phyloP scores from a whole-genome alignment of 257 asterid species.

The Solanum lycopersicoides region DNA sequence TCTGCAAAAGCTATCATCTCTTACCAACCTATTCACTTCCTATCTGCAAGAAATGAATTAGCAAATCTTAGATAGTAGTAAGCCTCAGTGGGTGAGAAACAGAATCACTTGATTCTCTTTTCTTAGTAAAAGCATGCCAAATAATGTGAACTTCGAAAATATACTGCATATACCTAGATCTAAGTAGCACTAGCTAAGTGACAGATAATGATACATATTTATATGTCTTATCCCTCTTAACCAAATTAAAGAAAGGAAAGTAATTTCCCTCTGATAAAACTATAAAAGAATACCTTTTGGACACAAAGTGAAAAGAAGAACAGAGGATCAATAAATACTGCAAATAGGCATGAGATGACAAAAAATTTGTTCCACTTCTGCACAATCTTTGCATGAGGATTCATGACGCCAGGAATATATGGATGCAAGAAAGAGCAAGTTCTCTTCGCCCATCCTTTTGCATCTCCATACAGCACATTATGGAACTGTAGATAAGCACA shows the following conservation, averaged over 20 bases:
- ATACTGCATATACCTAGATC: not conserved
- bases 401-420: constrained; percentile 70
- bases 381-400: constrained; percentile 64
- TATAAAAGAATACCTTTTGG: constrained; percentile 31
- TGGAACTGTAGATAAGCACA: constrained; percentile 39
- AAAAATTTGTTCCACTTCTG: constrained; percentile 79
- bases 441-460: constrained; percentile 61
- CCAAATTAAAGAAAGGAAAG: not conserved
- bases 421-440: constrained; percentile 22
- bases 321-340: constrained; percentile 67
- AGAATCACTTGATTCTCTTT: not conserved
- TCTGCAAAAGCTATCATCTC: not conserved
- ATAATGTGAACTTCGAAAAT: not conserved
- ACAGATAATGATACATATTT: not conserved
- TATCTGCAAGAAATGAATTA: not conserved
- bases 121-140: not conserved
- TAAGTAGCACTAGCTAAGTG: not conserved
- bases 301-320: constrained; percentile 68
- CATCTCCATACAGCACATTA: constrained; percentile 54
- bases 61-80: not conserved
- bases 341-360: constrained; percentile 48
- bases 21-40: not conserved
- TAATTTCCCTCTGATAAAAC: not conserved
- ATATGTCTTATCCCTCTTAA: not conserved
- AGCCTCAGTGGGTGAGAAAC: not conserved